Conservation (phyloP, 1,284 basidiomycete species). For the Papiliotrema laurentii region DNA sequence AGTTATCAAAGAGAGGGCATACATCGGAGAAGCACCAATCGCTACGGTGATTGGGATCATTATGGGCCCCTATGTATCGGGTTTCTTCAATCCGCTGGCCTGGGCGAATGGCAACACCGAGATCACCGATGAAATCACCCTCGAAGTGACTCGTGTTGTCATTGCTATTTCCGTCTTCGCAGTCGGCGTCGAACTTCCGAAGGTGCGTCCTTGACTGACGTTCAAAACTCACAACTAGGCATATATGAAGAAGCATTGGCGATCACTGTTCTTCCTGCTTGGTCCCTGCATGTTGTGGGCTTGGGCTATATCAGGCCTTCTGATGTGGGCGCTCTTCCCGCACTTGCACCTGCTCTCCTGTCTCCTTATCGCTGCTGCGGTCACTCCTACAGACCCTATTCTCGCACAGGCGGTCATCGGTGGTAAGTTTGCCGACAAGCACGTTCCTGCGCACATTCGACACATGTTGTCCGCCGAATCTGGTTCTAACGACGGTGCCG, state of each 20-base stretch:
- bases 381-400: conserved; percentile 91
- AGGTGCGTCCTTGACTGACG: conserved; percentile 43
- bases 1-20: conserved; percentile 79
- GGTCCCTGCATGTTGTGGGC: conserved; percentile 79
- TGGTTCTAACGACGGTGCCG: conserved; percentile 88
- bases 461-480: conserved; percentile 91
- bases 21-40: conserved; percentile 94
- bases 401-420: conserved; percentile 67
- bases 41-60: conserved; percentile 93
- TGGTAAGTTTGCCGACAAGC: conserved; percentile 97
- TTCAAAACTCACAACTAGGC: no score
- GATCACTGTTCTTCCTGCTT: conserved; percentile 77
- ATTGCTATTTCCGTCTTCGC: conserved; percentile 97
- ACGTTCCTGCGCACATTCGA: conserved; percentile 92
- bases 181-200: conserved; percentile 92
- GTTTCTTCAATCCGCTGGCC: conserved; percentile 75
- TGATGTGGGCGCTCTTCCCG: conserved; percentile 86
- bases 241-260: conserved; percentile 89
- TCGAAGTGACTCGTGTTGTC: conserved; percentile 92
- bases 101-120: conserved; percentile 63
- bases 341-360: conserved; percentile 78
- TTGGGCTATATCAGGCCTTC: conserved; percentile 79
- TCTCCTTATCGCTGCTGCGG: conserved; percentile 84
- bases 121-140: conserved; percentile 64
- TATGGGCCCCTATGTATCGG: conserved; percentile 78